Percentiles rank a stretch among this genome's conserved stretches.
Evolutionary conservation across 1,139 yeast genomes (phyloP).

Genomic region (Suhomyces anneliseae): DNA sequence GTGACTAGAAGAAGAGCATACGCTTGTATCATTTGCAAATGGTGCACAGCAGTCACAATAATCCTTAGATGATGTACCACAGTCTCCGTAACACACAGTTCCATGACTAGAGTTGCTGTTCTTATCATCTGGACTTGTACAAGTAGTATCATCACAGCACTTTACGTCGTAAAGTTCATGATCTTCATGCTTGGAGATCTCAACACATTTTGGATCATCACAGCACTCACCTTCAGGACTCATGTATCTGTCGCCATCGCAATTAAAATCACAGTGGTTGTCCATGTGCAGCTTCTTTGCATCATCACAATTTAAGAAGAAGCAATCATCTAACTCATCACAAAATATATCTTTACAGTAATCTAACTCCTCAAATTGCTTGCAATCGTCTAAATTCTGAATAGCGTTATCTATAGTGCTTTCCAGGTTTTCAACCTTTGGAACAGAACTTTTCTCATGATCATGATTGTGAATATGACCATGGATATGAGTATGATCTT

Average conservation of each 20-base stretch:
- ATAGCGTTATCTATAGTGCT: not conserved
- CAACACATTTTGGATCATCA: constrained; percentile 19
- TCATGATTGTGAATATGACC: constrained; percentile 65
- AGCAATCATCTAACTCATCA: constrained; percentile 48
- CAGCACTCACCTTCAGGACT: constrained; percentile 14
- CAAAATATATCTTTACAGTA: constrained; percentile 45
- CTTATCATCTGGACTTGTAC: not conserved
- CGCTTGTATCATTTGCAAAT: not conserved
- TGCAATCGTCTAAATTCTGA: constrained; percentile 20
- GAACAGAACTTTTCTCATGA: constrained; percentile 37
- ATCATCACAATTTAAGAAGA: constrained; percentile 37
- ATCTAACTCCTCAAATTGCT: constrained; percentile 33
- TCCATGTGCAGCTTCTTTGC: constrained; percentile 8
- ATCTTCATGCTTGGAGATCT: constrained; percentile 7
- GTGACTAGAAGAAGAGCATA: constrained; percentile 1
- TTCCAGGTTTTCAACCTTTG: not conserved
- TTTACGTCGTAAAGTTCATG: constrained; percentile 4
- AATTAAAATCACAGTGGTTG: constrained; percentile 2
- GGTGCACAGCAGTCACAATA: constrained; percentile 2
- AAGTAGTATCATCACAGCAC: constrained; percentile 9
- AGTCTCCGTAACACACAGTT: not conserved
- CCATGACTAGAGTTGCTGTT: not conserved
- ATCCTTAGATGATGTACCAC: not conserved
- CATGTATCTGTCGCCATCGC: constrained; percentile 2
- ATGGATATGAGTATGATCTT: constrained; percentile 64